Percentiles rank a stretch among this genome's conserved stretches.
phyloP scores from a whole-genome alignment of 2,329 filamentous ascomycete genomes.

The Aspergillus pseudonomiae region DNA sequence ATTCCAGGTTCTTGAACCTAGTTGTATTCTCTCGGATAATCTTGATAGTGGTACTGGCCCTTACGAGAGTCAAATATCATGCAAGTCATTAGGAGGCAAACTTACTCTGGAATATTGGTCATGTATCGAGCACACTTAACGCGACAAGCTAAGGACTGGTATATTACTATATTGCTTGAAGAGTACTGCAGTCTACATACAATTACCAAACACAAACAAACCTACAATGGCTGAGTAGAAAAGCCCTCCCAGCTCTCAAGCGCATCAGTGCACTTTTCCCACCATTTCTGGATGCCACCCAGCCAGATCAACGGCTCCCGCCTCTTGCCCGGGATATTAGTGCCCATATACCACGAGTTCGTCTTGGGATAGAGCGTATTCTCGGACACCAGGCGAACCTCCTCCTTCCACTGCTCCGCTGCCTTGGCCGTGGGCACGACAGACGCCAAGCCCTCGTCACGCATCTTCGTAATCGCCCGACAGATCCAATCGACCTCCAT shows the following conservation, averaged over 20 bases:
- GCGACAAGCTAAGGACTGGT: not conserved
- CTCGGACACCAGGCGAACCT: slow-evolving; percentile 15
- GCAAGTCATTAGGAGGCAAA: no score
- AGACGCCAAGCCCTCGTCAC: slow-evolving; percentile 4
- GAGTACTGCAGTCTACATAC: not conserved
- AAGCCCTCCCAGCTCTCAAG: slow-evolving; percentile 3
- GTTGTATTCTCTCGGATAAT: no score
- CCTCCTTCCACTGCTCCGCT: slow-evolving; percentile 20
- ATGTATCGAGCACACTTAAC: no score
- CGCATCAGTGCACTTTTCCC: slow-evolving; percentile 1
- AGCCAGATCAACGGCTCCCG: slow-evolving; percentile 15
- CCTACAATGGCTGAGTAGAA: not conserved
- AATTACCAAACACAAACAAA: not conserved
- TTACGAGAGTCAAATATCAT: no score
- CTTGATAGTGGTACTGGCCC: no score
- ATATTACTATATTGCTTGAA: not conserved
- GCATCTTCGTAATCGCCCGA: slow-evolving; percentile 21
- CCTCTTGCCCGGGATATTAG: slow-evolving; percentile 29
- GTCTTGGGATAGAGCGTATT: slow-evolving; percentile 22
- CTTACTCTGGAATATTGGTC: no score
- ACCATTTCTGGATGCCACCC: slow-evolving; percentile 11
- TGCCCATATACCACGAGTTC: slow-evolving; percentile 30
- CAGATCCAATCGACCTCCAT: slow-evolving; percentile 35
- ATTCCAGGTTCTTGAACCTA: no score
- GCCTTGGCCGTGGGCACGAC: slow-evolving; percentile 18